Percentiles rank a stretch among this genome's conserved stretches.
These are phyloP conservation scores for Phytopythium aichiense DNA, from an alignment of 352 stramenopile genomes.

Conservation along the genomic window DNA sequence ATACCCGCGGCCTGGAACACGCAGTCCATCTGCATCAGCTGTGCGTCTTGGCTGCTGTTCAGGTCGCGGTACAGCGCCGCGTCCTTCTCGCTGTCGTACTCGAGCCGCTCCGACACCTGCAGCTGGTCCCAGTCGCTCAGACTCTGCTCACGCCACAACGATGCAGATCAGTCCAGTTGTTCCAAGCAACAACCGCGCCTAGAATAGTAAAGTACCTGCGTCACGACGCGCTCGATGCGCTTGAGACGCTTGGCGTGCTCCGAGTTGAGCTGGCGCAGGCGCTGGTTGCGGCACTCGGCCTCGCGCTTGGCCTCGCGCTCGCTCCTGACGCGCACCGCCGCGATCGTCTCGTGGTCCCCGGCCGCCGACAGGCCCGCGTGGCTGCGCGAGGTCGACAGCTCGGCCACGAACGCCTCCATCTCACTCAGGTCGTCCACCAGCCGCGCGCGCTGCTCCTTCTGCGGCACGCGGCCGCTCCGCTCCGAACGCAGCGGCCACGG, in stretches of 20 bases:
- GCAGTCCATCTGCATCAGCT: constrained; percentile 20
- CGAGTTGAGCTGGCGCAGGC: not conserved
- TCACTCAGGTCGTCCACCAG: constrained; percentile 4
- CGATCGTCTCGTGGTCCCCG: not conserved
- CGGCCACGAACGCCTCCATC: constrained; percentile 4
- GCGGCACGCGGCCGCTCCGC: not conserved
- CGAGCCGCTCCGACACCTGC: constrained; percentile 5
- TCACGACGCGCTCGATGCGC: constrained; percentile 2
- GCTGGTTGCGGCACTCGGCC: constrained; percentile 6
- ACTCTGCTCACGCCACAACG: not conserved
- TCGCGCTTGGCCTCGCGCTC: constrained; percentile 7
- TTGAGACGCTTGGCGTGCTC: constrained; percentile 5
- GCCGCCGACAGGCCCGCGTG: not conserved
- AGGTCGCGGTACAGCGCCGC: constrained; percentile 17
- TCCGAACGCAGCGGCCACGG: constrained; percentile 8
- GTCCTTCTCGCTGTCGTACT: constrained; percentile 24
- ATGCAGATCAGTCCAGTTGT: too few species aligned
- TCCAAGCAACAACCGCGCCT: too few species aligned
- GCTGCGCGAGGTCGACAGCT: not conserved
- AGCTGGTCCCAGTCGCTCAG: constrained; percentile 7
- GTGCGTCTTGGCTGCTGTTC: constrained; percentile 13
- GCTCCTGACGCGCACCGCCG: not conserved
- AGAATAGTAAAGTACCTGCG: constrained; percentile 3
- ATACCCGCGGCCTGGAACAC: constrained; percentile 26
- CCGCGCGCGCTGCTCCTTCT: constrained; percentile 7